Conservation (phyloP, 164 flowering plant species). For the Vitis rotundifolia region DNA sequence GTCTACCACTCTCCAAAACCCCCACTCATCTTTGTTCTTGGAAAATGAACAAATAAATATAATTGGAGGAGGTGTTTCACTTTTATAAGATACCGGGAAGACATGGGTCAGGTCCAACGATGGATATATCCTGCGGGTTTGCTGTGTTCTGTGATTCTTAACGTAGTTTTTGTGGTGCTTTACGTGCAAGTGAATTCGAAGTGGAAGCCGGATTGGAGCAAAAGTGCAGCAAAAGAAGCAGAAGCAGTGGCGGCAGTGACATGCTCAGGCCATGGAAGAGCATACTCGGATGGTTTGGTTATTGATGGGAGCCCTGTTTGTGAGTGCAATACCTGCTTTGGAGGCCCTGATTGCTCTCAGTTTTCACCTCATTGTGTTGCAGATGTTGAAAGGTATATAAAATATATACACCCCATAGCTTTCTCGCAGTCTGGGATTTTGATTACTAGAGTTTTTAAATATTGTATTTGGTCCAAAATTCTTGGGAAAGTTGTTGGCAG, state of each 20-base stretch:
- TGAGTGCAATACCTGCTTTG: constrained; percentile 33
- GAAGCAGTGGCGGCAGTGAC: constrained; percentile 30
- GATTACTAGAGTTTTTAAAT: too few species aligned
- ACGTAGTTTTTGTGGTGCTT: background rate
- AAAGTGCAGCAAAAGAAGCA: constrained; percentile 28
- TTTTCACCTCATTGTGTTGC: constrained; percentile 28
- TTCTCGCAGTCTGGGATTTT: too few species aligned
- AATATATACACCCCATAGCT: too few species aligned
- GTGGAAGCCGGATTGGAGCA: constrained; percentile 8
- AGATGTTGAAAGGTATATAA: constrained; percentile 31
- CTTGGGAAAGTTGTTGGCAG: too few species aligned
- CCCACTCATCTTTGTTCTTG: too few species aligned
- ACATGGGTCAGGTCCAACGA: background rate
- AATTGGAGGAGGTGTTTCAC: too few species aligned
- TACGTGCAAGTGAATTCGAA: background rate
- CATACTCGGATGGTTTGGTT: constrained; percentile 32
- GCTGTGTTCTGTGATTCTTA: background rate
- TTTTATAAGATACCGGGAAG: too few species aligned
- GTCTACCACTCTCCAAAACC: too few species aligned
- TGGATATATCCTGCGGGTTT: background rate
- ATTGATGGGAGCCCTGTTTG: constrained; percentile 22
- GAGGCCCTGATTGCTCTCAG: constrained; percentile 34
- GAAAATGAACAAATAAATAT: too few species aligned
- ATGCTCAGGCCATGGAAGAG: constrained; percentile 44
- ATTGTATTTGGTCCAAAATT: too few species aligned